phyloP scores from a whole-genome alignment of 768 basidiomycete genomes.

The Paxillus ammoniavirescens region DNA sequence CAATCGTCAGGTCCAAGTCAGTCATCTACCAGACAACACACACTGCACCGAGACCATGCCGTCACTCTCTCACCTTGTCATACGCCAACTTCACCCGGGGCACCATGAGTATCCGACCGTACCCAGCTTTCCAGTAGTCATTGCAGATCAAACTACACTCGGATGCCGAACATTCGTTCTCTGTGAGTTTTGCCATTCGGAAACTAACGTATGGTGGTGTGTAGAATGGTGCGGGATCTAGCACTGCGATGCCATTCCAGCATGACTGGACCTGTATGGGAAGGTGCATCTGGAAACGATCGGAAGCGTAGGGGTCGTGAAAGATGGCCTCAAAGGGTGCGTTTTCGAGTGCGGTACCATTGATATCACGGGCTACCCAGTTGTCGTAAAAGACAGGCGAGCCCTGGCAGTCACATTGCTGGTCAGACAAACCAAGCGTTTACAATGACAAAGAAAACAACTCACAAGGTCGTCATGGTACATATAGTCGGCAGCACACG shows the following conservation, averaged over 20 bases:
- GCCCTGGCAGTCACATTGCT: constrained; percentile 35
- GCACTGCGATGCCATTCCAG: constrained; percentile 96
- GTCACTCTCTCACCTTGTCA: constrained; percentile 59
- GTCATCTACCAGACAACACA: neutral
- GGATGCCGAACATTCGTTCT: constrained; percentile 90
- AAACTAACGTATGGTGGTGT: constrained; percentile 86
- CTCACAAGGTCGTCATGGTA: constrained; percentile 91
- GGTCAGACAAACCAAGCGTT: neutral
- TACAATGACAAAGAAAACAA: constrained; percentile 8
- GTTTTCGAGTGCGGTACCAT: constrained; percentile 97
- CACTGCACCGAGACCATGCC: neutral
- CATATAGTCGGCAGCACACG: constrained; percentile 99
- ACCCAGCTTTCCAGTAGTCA: constrained; percentile 96
- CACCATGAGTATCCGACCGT: constrained; percentile 97
- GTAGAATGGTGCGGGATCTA: constrained; percentile 97
- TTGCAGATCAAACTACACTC: constrained; percentile 98
- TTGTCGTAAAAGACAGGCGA: constrained; percentile 97
- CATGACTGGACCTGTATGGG: constrained; percentile 97
- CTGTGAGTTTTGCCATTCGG: constrained; percentile 88
- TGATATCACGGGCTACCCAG: constrained; percentile 98
- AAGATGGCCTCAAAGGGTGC: constrained; percentile 95
- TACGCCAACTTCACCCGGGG: constrained; percentile 96
- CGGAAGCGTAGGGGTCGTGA: constrained; percentile 73
- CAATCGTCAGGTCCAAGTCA: constrained; percentile 1
- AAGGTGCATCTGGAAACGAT: constrained; percentile 87